phyloP scores from a whole-genome alignment of 192 early-diverging fungal species.

The Backusella liffmaniae region DNA sequence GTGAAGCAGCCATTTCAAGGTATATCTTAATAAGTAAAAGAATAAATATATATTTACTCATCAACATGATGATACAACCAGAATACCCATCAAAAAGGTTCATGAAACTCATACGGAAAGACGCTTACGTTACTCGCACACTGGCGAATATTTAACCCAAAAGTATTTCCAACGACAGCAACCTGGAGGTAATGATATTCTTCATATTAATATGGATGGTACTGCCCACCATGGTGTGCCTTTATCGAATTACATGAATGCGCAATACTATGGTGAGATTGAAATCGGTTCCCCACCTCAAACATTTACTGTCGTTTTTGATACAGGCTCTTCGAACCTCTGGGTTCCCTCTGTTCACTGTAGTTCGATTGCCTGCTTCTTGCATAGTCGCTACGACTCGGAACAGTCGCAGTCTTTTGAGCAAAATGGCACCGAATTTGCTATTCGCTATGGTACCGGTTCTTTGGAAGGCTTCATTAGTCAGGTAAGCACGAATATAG shows the following conservation, averaged over 20 bases:
- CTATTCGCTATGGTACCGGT: slow-evolving; percentile 92
- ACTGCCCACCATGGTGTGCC: slow-evolving; percentile 68
- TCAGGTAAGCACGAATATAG: slow-evolving; percentile 41
- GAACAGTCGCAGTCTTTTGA: slow-evolving; percentile 74
- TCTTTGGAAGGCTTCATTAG: slow-evolving; percentile 94
- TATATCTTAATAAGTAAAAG: slow-evolving; percentile 2
- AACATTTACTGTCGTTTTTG: slow-evolving; percentile 89
- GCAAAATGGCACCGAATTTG: slow-evolving; percentile 92
- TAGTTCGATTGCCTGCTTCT: slow-evolving; percentile 92
- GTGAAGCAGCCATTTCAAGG: slow-evolving; percentile 33
- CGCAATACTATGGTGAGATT: slow-evolving; percentile 95
- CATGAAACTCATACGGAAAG: slow-evolving; percentile 58
- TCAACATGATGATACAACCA: slow-evolving; percentile 11
- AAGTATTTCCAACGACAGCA: slow-evolving; percentile 64
- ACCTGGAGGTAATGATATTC: slow-evolving; percentile 24
- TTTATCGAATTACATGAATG: slow-evolving; percentile 92
- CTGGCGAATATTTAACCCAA: slow-evolving; percentile 67
- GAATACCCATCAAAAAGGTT: slow-evolving; percentile 66
- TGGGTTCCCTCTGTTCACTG: slow-evolving; percentile 97
- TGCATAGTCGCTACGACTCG: slow-evolving; percentile 89
- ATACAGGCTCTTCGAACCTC: slow-evolving; percentile 93
- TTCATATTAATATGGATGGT: slow-evolving; percentile 54
- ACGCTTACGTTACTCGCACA: slow-evolving; percentile 61
- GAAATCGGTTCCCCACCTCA: slow-evolving; percentile 85
- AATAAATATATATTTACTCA: neutral